Evolutionary conservation across 352 stramenopile genomes (phyloP), one percentile per base, ranked within the genome.

Genomic region (Phytophthora pluvialis): DNA sequence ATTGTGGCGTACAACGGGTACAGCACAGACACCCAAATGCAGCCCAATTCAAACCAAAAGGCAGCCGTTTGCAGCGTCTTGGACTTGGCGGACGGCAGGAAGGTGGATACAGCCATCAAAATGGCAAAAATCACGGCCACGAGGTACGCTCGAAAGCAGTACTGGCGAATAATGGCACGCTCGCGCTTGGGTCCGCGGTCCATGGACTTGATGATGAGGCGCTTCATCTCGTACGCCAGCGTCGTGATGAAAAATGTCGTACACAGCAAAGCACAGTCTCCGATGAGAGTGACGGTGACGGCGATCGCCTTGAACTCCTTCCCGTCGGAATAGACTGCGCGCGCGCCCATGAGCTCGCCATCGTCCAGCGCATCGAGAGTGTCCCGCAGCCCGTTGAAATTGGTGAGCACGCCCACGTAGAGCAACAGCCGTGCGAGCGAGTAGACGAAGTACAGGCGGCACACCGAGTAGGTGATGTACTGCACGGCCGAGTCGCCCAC

Each of bases 391-490:
- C 77, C 75, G 43, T 75, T 64, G 50, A 82, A 87, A 62, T 88
- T 83, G 29, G 58, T 56, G 15, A 90, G 49, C 32, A 86, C 80
- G 9, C 72, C 70, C 5, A 83, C 42, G 66, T 92, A 90, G 46
- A 91, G 83, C 25, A 80, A 53, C 35, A 87, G 70, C 11, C 80
- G 73, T 10, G 60, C 49, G 15, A 83, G 55, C 55, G 80, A 81
- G 70, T 88, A 90, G 59, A 90, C 48, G 26, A 89, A 88, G 67
- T 86, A 84, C 43, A 79, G 51, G n/a, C 80, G 68, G 36, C 80
- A 86, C 5, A 92, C 69, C 67, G 83, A 83, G 60, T 86, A 82
- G 31, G 78, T 85, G 60, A 90, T 75, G 58, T 81, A 90, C 65
- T 92, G 83, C 58, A 89, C 81, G 18, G 83, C 81, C 43, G 81